A percentile compares a stretch with the other conserved stretches of the same genome.
These are phyloP conservation scores for Nelumbo lutea DNA, from an alignment of 164 flowering plant genomes.

Conservation along the genomic window DNA sequence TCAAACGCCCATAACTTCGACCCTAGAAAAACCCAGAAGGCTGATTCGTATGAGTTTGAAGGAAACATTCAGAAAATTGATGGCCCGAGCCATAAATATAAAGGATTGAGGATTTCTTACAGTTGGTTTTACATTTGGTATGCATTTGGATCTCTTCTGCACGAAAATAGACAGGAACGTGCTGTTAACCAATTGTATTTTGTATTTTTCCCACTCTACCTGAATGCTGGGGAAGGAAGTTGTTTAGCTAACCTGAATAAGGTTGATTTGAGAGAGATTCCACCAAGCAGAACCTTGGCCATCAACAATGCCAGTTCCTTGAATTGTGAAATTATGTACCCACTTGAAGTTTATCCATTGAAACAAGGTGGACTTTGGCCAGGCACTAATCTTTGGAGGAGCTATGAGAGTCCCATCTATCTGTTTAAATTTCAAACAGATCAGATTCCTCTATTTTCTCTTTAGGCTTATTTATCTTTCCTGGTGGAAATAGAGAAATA, in stretches of 20 bases:
- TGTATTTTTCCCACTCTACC: neutral
- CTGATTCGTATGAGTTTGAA: too few species aligned
- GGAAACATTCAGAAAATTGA: neutral
- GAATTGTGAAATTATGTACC: slow-evolving; percentile 67
- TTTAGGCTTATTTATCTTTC: neutral
- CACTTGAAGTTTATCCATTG: slow-evolving; percentile 90
- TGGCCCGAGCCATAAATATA: neutral
- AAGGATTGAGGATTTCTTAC: slow-evolving; percentile 33
- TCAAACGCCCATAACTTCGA: neutral
- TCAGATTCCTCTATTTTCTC: neutral
- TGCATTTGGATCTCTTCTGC: slow-evolving; percentile 50
- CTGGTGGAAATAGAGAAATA: neutral
- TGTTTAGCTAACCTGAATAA: slow-evolving; percentile 24
- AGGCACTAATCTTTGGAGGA: slow-evolving; percentile 47
- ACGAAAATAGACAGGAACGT: slow-evolving; percentile 2
- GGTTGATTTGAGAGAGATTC: slow-evolving; percentile 24
- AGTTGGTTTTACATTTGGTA: slow-evolving; percentile 66
- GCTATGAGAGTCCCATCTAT: slow-evolving; percentile 76
- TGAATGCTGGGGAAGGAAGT: neutral
- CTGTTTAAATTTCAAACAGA: slow-evolving; percentile 29
- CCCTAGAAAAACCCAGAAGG: neutral
- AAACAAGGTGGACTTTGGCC: slow-evolving; percentile 55
- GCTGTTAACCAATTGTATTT: neutral
- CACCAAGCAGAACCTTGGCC: slow-evolving; percentile 88
- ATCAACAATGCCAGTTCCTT: slow-evolving; percentile 68